Evolutionary conservation across 179 eudicot genomes (phyloP).

Genomic region (Silene coronaria): DNA sequence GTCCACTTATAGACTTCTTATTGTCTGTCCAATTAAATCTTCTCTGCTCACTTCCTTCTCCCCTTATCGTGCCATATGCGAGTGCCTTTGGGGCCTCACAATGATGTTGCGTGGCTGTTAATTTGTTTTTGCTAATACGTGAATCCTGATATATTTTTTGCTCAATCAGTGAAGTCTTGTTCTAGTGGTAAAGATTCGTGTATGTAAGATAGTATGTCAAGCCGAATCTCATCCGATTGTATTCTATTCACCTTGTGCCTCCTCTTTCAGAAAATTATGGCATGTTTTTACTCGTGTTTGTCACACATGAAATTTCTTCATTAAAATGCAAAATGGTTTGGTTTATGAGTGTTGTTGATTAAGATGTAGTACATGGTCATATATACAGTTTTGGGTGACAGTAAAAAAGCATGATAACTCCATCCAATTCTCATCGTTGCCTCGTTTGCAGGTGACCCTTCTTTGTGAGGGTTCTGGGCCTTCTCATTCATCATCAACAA

Average conservation of each 20-base stretch:
- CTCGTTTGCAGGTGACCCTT: slow-evolving; percentile 72
- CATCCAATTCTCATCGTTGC: slow-evolving; percentile 13
- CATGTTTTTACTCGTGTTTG: neutral
- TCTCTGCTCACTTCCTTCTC: neutral
- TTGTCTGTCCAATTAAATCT: neutral
- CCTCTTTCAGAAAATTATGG: neutral
- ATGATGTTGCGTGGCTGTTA: neutral
- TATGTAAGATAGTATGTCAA: neutral
- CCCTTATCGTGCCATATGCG: neutral
- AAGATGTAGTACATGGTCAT: neutral
- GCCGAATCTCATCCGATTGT: neutral
- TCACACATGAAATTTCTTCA: neutral
- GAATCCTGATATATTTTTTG: neutral
- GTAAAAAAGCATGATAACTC: neutral
- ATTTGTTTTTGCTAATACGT: neutral
- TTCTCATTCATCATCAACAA: slow-evolving; percentile 60
- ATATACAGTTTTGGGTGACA: neutral
- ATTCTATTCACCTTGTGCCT: neutral
- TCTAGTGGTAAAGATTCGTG: neutral
- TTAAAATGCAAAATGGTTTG: neutral
- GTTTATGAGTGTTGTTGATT: neutral
- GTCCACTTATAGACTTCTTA: neutral
- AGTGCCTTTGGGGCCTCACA: neutral
- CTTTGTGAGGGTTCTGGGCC: slow-evolving; percentile 80
- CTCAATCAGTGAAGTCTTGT: neutral